Evolutionary conservation across 805 yeast genomes (phyloP).

Genomic region (Nadsonia fulvescens): DNA sequence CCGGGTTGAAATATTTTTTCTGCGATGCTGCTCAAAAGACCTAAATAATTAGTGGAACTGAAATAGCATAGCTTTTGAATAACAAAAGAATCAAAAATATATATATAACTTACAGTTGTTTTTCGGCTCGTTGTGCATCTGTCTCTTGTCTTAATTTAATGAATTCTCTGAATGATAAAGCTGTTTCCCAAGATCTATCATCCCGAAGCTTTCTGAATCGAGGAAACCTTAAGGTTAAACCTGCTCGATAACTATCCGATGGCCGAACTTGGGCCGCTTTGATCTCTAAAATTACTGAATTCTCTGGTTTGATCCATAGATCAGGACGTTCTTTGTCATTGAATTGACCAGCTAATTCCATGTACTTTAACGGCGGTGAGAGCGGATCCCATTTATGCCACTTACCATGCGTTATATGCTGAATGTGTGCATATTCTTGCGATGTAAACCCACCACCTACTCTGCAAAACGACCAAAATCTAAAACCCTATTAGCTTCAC

Average conservation of each 20-base stretch:
- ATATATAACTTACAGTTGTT: constrained; percentile 9
- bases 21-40: too few species aligned
- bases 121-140: constrained; percentile 9
- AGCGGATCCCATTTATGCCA: constrained; percentile 32
- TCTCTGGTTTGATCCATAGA: constrained; percentile 63
- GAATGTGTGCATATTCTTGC: constrained; percentile 42
- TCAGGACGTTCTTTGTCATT: constrained; percentile 30
- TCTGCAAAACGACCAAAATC: constrained; percentile 50
- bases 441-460: constrained; percentile 73
- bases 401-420: constrained; percentile 34
- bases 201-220: constrained; percentile 48
- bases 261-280: constrained; percentile 59
- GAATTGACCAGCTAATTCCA: constrained; percentile 11
- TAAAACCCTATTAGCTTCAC: constrained; percentile 6
- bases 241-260: constrained; percentile 37
- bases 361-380: constrained; percentile 22
- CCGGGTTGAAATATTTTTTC: too few species aligned
- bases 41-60: too few species aligned
- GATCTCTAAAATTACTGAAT: constrained; percentile 65
- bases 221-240: constrained; percentile 58
- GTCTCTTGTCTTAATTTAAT: constrained; percentile 18
- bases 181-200: constrained; percentile 45
- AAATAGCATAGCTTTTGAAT: too few species aligned
- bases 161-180: constrained; percentile 38
- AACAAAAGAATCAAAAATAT: too few species aligned